Evolutionary conservation across 75 land plant species (phyloP).

Genomic region (Adiantum capillusveneris): DNA sequence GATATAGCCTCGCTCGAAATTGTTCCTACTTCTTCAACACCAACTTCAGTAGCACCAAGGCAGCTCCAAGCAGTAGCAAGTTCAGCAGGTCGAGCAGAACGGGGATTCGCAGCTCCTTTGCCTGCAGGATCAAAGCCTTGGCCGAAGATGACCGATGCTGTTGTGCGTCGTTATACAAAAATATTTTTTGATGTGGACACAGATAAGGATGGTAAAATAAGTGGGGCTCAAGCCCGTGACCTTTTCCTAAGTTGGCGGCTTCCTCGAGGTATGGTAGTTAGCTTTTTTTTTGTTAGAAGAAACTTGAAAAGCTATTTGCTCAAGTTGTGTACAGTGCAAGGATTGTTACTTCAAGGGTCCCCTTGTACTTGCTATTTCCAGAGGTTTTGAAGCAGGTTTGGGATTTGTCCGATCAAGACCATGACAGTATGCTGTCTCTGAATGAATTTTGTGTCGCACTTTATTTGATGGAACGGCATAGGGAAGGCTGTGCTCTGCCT

Average conservation of each 20-base stretch:
- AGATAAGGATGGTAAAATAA: slow-evolving; percentile 90
- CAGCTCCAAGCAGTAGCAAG: not conserved
- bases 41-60: not conserved
- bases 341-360: too few species aligned
- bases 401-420: slow-evolving; percentile 44
- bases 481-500: slow-evolving; percentile 37
- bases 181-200: slow-evolving; percentile 76
- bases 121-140: slow-evolving; percentile 17
- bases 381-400: slow-evolving; percentile 40
- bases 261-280: slow-evolving; percentile 57
- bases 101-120: not conserved
- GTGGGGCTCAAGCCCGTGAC: slow-evolving; percentile 77
- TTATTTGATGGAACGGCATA: slow-evolving; percentile 37
- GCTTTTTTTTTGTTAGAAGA: not conserved
- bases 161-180: slow-evolving; percentile 60
- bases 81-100: not conserved
- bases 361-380: not conserved
- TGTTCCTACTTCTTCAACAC: not conserved
- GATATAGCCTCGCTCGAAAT: not conserved
- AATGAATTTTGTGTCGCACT: slow-evolving; percentile 39
- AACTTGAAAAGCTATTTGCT: too few species aligned
- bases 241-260: slow-evolving; percentile 86
- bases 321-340: too few species aligned
- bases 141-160: slow-evolving; percentile 66
- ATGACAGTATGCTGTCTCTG: slow-evolving; percentile 39